Conservation (phyloP, 305 asterid genomes). For the Fraxinus baroniana region DNA sequence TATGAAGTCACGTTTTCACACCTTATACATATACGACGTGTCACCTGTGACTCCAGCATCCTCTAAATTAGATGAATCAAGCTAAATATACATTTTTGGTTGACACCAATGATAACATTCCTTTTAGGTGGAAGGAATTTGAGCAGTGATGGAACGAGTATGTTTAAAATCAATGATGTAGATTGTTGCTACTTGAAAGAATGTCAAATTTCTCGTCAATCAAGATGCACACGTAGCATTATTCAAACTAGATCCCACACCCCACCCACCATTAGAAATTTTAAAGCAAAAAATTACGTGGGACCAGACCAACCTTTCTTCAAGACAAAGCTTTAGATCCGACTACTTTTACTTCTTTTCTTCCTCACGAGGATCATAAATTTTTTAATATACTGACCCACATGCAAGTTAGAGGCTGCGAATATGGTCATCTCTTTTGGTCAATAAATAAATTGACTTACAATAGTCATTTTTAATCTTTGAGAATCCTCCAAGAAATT, state of each 20-base stretch:
- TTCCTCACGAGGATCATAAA: neutral
- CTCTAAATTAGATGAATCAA: too few relatives aligned
- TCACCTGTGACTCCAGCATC: too few relatives aligned
- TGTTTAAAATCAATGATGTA: too few relatives aligned
- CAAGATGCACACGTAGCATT: too few relatives aligned
- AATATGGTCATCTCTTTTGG: neutral
- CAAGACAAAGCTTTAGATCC: neutral
- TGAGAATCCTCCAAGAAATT: neutral
- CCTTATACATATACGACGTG: too few relatives aligned
- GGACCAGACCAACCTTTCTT: neutral
- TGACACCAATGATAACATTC: too few relatives aligned
- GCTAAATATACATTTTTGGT: too few relatives aligned
- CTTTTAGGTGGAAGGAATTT: too few relatives aligned
- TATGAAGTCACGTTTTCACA: too few relatives aligned
- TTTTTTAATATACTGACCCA: neutral
- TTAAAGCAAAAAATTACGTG: neutral
- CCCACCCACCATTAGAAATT: neutral
- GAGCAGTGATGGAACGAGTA: too few relatives aligned
- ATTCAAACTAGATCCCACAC: neutral
- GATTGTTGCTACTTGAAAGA: too few relatives aligned
- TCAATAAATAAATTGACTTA: neutral
- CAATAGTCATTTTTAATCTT: neutral
- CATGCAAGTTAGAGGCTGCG: neutral
- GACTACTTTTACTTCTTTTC: neutral
- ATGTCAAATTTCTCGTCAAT: too few relatives aligned